Conservation (phyloP, 2,329 filamentous ascomycete species). For the Ophiognomonia clavigignenti-juglandacearum region DNA sequence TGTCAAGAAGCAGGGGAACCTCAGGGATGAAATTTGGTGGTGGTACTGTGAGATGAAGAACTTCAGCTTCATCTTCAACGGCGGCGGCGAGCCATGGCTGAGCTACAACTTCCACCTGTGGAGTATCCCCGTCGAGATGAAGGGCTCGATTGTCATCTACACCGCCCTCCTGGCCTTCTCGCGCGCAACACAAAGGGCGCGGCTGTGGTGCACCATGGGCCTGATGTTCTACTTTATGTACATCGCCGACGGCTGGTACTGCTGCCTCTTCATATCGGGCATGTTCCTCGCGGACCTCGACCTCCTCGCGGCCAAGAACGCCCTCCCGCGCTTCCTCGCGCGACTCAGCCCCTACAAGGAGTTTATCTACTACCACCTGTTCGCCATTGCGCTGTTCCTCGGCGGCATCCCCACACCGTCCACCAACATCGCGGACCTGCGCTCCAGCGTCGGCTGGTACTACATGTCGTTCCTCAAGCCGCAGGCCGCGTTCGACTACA, state of each 20-base stretch:
- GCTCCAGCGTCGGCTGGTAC: constrained; percentile 54
- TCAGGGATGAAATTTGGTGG: constrained; percentile 44
- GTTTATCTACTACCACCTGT: constrained; percentile 46
- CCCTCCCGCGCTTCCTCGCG: constrained; percentile 46
- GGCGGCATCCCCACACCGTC: constrained; percentile 55
- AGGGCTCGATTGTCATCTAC: constrained; percentile 61
- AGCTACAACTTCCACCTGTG: constrained; percentile 56
- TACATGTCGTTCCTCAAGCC: constrained; percentile 58
- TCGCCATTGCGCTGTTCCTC: constrained; percentile 50
- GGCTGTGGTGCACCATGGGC: constrained; percentile 47
- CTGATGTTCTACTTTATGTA: constrained; percentile 64
- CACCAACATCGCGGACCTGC: constrained; percentile 41
- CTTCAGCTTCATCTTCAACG: constrained; percentile 62
- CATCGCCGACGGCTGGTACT: constrained; percentile 60
- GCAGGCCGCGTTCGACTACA: constrained; percentile 60
- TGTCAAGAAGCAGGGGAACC: constrained; percentile 32
- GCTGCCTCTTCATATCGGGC: constrained; percentile 54
- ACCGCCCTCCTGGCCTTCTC: constrained; percentile 52
- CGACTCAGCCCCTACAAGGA: constrained; percentile 42
- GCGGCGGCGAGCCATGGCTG: constrained; percentile 52
- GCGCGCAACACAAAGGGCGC: constrained; percentile 46
- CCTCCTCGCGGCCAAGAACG: constrained; percentile 40
- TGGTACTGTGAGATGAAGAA: constrained; percentile 58
- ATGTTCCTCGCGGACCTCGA: constrained; percentile 61
- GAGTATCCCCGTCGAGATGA: constrained; percentile 61